Conservation (phyloP, 1,139 yeast species). For the Candida dubliniensis region DNA sequence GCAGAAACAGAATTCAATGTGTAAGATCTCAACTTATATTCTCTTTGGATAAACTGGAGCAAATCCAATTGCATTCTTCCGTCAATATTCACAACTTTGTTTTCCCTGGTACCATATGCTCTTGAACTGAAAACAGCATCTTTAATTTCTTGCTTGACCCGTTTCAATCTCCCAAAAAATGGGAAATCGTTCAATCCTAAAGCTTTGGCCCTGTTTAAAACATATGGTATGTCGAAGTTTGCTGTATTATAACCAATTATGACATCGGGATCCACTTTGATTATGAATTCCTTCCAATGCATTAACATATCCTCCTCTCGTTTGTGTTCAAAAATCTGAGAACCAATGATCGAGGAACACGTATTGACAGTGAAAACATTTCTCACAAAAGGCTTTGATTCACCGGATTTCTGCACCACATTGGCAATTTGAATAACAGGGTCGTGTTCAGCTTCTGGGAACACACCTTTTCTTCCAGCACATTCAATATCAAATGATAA, state of each 20-base stretch:
- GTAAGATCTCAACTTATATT: slow-evolving; percentile 90
- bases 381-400: slow-evolving; percentile 78
- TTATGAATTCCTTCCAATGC: slow-evolving; percentile 84
- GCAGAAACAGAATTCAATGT: slow-evolving; percentile 96
- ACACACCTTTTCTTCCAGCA: slow-evolving; percentile 95
- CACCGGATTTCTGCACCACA: slow-evolving; percentile 84
- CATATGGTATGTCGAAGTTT: slow-evolving; percentile 92
- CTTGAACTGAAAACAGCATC: slow-evolving; percentile 88
- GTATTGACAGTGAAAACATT: slow-evolving; percentile 92
- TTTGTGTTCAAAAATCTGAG: slow-evolving; percentile 76
- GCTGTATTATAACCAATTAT: slow-evolving; percentile 94
- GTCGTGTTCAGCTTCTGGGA: slow-evolving; percentile 93
- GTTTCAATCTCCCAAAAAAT: slow-evolving; percentile 74
- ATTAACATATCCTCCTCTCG: slow-evolving; percentile 80
- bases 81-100: slow-evolving; percentile 86
- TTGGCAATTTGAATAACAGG: slow-evolving; percentile 97
- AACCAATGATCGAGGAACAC: slow-evolving; percentile 92
- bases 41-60: slow-evolving; percentile 90
- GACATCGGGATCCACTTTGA: slow-evolving; percentile 89
- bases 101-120: slow-evolving; percentile 95
- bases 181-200: slow-evolving; percentile 71
- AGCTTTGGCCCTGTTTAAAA: slow-evolving; percentile 82
- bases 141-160: slow-evolving; percentile 71
- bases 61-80: slow-evolving; percentile 96
- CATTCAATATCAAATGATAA: slow-evolving; percentile 97